phyloP scores from a whole-genome alignment of 176 grass and related monocot genomes.

The Chloris gayana region DNA sequence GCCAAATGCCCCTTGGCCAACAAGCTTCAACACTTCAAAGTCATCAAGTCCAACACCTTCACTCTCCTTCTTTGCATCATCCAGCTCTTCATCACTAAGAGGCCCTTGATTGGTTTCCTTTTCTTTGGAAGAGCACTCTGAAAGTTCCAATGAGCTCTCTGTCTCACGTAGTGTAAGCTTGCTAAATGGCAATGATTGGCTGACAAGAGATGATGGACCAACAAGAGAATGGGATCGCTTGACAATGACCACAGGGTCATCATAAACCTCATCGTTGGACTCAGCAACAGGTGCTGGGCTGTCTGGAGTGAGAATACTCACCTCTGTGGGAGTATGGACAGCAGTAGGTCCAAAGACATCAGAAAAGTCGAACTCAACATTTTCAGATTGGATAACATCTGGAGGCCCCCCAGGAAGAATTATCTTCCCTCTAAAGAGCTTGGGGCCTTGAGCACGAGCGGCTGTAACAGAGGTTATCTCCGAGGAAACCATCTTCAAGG shows the following conservation, averaged over 20 bases:
- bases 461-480: conserved; percentile 52
- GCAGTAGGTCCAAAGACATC: conserved; percentile 86
- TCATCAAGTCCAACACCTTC: conserved; percentile 77
- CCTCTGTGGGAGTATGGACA: conserved; percentile 55
- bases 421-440: conserved; percentile 65
- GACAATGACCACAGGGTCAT: conserved; percentile 76
- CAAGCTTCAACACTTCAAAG: conserved; percentile 95
- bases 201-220: conserved; percentile 75
- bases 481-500: conserved; percentile 79
- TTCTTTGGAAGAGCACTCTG: conserved; percentile 66
- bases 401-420: conserved; percentile 79
- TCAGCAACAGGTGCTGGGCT: conserved; percentile 53
- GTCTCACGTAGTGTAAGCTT: conserved; percentile 70
- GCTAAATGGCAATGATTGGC: conserved; percentile 71
- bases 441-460: conserved; percentile 46
- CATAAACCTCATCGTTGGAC: conserved; percentile 65
- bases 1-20: conserved; percentile 96
- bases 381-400: conserved; percentile 79
- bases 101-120: conserved; percentile 42
- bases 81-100: conserved; percentile 50
- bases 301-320: conserved; percentile 58
- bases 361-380: conserved; percentile 90
- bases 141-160: conserved; percentile 67
- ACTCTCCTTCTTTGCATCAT: conserved; percentile 49
- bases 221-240: conserved; percentile 96